Conservation (phyloP, 2,329 filamentous ascomycete genomes). For the Knoxdaviesia capensis region DNA sequence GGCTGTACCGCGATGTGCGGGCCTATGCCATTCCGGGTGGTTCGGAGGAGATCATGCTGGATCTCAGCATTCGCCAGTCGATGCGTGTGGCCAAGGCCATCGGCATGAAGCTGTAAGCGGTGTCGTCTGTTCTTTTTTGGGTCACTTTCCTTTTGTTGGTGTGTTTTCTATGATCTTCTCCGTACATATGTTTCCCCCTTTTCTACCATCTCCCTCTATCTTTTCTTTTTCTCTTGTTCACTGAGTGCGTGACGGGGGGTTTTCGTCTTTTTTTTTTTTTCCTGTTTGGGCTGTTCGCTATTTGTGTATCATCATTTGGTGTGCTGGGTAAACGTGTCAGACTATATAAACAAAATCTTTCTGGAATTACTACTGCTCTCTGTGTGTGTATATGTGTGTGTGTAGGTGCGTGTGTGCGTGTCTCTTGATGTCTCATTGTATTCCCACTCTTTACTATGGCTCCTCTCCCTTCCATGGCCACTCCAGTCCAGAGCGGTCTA, state of each 20-base stretch:
- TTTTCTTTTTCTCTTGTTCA: neutral
- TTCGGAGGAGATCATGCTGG: constrained; percentile 96
- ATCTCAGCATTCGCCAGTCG: constrained; percentile 82
- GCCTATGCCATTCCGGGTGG: constrained; percentile 94
- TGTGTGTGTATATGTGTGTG: too few relatives aligned
- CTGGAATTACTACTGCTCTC: too few relatives aligned
- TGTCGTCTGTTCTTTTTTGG: neutral
- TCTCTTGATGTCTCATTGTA: too few relatives aligned
- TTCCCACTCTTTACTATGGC: too few relatives aligned
- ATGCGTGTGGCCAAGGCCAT: constrained; percentile 73
- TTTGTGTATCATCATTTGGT: neutral
- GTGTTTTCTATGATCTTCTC: neutral
- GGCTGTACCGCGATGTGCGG: constrained; percentile 83
- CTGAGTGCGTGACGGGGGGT: too few relatives aligned
- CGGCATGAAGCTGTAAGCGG: constrained; percentile 76
- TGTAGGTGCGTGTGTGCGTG: too few relatives aligned
- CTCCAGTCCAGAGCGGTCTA: too few relatives aligned
- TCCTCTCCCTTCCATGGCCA: too few relatives aligned
- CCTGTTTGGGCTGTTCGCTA: neutral
- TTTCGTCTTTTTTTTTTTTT: neutral
- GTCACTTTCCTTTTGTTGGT: neutral
- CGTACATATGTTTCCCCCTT: neutral
- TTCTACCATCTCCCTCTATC: neutral
- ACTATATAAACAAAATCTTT: neutral
- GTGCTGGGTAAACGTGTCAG: constrained; percentile 1